Conservation (phyloP, 768 basidiomycete species). For the Tricholoma sp. region DNA sequence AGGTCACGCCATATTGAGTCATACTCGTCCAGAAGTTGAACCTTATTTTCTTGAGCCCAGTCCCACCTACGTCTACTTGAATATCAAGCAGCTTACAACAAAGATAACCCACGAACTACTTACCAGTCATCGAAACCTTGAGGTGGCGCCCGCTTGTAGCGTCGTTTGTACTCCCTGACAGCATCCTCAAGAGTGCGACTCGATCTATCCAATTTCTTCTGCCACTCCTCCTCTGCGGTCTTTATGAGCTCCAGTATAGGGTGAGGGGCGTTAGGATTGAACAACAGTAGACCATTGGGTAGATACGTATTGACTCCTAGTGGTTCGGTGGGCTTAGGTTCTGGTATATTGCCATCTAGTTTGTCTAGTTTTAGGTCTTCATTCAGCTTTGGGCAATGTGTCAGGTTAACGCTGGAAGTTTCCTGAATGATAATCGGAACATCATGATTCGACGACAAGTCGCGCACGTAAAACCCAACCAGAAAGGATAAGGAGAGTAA, state of each 20-base stretch:
- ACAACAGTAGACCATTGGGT: conserved; percentile 20
- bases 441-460: background rate
- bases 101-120: conserved; percentile 21
- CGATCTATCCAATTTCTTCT: conserved; percentile 48
- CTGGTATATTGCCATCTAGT: too few species aligned
- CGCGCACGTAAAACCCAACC: background rate
- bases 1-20: conserved; percentile 70
- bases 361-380: background rate
- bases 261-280: conserved; percentile 34
- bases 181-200: conserved; percentile 64
- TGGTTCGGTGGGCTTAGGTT: background rate
- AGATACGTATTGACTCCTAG: conserved; percentile 12
- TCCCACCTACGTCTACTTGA: conserved; percentile 33
- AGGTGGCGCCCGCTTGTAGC: conserved; percentile 66
- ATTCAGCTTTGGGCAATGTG: background rate
- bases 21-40: conserved; percentile 85
- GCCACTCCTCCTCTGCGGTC: conserved; percentile 57
- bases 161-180: conserved; percentile 58
- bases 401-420: background rate
- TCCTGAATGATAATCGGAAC: background rate
- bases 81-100: background rate
- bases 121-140: conserved; percentile 77
- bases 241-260: conserved; percentile 67
- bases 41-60: conserved; percentile 60
- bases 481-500: background rate